Conservation (phyloP, 2,329 filamentous ascomycete genomes). For the Helminthosporium solani region DNA sequence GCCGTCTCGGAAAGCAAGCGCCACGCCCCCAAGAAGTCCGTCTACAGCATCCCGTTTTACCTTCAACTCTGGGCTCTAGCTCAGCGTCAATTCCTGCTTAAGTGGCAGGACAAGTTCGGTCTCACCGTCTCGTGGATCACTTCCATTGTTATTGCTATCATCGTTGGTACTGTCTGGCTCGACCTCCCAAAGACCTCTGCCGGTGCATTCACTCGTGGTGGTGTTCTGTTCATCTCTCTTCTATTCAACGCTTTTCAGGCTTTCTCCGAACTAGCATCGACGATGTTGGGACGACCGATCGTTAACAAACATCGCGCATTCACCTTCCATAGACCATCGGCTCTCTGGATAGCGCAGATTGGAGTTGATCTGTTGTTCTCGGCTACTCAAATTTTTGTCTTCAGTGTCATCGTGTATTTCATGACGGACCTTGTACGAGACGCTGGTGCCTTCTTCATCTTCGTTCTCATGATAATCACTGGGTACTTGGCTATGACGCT, state of each 20-base stretch:
- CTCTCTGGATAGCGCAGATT: constrained; percentile 81
- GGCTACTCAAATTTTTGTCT: constrained; percentile 62
- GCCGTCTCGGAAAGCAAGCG: constrained; percentile 80
- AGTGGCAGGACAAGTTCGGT: constrained; percentile 82
- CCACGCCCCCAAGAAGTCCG: constrained; percentile 68
- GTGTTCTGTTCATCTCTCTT: constrained; percentile 76
- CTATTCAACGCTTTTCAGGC: constrained; percentile 88
- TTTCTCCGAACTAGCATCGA: constrained; percentile 72
- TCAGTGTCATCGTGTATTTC: constrained; percentile 53
- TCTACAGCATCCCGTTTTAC: constrained; percentile 82
- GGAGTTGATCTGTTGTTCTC: constrained; percentile 75
- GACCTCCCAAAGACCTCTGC: constrained; percentile 63
- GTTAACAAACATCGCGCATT: constrained; percentile 84
- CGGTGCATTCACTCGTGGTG: constrained; percentile 78
- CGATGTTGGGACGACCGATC: constrained; percentile 74
- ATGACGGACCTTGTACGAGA: constrained; percentile 51
- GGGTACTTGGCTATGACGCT: constrained; percentile 48
- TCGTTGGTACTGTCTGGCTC: constrained; percentile 78
- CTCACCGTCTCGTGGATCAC: constrained; percentile 71
- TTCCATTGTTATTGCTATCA: constrained; percentile 71
- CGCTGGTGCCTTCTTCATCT: constrained; percentile 52
- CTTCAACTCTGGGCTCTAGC: constrained; percentile 80
- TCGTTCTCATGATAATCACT: constrained; percentile 46
- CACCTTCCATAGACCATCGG: constrained; percentile 78
- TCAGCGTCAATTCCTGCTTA: constrained; percentile 80